These are phyloP conservation scores for Thymus mandschuricus DNA, from an alignment of 257 asterid species.

Conservation along the genomic window DNA sequence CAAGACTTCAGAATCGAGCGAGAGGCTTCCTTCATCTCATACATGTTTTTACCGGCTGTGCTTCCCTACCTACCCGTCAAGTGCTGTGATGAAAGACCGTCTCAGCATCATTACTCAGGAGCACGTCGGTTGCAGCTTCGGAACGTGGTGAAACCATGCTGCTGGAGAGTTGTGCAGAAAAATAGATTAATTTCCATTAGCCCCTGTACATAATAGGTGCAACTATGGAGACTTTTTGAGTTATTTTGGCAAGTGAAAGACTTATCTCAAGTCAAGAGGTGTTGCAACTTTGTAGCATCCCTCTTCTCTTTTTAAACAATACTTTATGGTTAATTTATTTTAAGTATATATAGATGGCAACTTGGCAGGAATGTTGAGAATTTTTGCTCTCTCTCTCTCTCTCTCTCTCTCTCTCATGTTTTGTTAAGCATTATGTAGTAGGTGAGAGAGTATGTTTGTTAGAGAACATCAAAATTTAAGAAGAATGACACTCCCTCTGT, in stretches of 20 bases:
- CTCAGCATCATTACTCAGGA: slow-evolving; percentile 76
- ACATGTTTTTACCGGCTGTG: slow-evolving; percentile 93
- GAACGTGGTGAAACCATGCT: slow-evolving; percentile 64
- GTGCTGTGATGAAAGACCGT: slow-evolving; percentile 54
- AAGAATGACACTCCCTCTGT: too few species aligned
- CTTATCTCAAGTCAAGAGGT: slow-evolving; percentile 33
- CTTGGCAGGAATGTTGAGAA: slow-evolving; percentile 1
- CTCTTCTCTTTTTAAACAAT: slow-evolving; percentile 30
- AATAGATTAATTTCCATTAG: slow-evolving; percentile 35
- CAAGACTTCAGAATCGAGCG: slow-evolving; percentile 51
- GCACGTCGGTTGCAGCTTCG: slow-evolving; percentile 95
- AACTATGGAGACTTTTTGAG: slow-evolving; percentile 14
- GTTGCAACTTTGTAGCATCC: slow-evolving; percentile 32
- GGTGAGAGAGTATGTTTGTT: too few species aligned
- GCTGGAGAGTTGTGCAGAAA: slow-evolving; percentile 48
- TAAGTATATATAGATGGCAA: slow-evolving; percentile 20
- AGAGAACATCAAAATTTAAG: too few species aligned
- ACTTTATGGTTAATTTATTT: slow-evolving; percentile 35
- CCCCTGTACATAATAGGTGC: slow-evolving; percentile 48
- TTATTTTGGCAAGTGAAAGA: slow-evolving; percentile 29
- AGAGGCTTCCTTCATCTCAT: slow-evolving; percentile 89
- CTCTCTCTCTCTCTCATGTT: too few species aligned
- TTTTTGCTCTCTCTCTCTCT: slow-evolving; percentile 4
- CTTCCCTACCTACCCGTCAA: slow-evolving; percentile 72
- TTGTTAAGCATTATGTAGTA: too few species aligned